These are phyloP conservation scores for Penicillium griseofulvum DNA, from an alignment of 2,329 filamentous ascomycete species.

Conservation along the genomic window DNA sequence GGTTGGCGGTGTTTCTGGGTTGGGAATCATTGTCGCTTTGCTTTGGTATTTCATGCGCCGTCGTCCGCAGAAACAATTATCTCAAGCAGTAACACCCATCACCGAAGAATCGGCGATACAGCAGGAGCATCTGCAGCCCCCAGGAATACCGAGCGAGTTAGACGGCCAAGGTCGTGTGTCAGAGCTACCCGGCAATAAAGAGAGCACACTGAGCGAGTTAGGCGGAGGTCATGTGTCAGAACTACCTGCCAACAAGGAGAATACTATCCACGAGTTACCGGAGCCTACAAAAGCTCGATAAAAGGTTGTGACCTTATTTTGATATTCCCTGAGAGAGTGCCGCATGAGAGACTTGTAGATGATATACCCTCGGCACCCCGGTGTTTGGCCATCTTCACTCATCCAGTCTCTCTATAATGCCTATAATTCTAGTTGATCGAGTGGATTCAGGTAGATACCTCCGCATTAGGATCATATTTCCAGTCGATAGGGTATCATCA, in stretches of 20 bases:
- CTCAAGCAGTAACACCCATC: not conserved
- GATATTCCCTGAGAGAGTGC: no score
- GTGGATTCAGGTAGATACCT: no score
- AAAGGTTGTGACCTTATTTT: not conserved
- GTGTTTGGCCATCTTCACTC: no score
- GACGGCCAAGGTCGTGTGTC: no score
- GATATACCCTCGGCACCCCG: no score
- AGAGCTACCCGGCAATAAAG: no score
- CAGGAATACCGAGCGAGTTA: not conserved
- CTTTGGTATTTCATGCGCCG: slow-evolving; percentile 14
- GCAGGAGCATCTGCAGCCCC: not conserved
- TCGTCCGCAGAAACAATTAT: not conserved
- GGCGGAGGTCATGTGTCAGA: not conserved
- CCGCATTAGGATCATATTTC: no score
- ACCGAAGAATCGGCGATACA: not conserved
- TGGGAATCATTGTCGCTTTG: slow-evolving; percentile 10
- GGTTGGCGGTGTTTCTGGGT: slow-evolving; percentile 15
- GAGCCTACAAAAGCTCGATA: not conserved
- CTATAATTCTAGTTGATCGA: no score
- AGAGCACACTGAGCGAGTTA: not conserved
- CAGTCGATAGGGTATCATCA: no score
- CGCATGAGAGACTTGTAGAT: no score
- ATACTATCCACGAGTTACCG: not conserved
- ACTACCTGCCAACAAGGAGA: not conserved
- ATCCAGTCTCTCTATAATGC: no score